Evolutionary conservation across 1,139 yeast genomes (phyloP), one percentile per base, ranked within the genome.

Genomic region (Zygoascus meyerae): DNA sequence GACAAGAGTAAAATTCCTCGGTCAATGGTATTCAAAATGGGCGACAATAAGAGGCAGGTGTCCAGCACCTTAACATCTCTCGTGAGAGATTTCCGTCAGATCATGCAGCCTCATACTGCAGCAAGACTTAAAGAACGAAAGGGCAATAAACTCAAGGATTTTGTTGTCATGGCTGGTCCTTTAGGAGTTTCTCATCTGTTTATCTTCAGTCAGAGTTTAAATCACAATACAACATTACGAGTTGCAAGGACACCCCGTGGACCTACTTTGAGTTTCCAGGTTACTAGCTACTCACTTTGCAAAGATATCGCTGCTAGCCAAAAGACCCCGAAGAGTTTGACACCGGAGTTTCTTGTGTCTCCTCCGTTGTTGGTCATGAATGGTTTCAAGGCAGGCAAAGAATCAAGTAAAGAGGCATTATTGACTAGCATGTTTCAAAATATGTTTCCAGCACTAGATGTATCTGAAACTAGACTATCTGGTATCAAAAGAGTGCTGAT

Each of bases 101-200:
- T 87, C 53, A 89, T 92, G 97, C 94, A 87, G 63, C 99, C 99
- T 26, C 95, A 92, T 60, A 92, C 99, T 3, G 97, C 97, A 14
- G 80, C 87, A 58, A 84, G 81, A 56, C 75, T 94, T 52, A 75
- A 83, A 55, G 98, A 94, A 67, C 74, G 97, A 45, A 86, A 86
- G 65, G 74, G 86, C 40, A 94, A 94, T 65, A 83, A 81, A 61
- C 73, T 92, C 55, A 85, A 84, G 65, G 98, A 92, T 67, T 92
- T 86, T 59, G 77, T 90, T 15, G 95, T 89, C 17, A 90, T 92
- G 97, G 89, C 97, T 34, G 98, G 98, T 3, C 97, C 98, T 7
- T 72, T 92, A 45, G 95, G 96, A 33, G 96, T 94, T 11, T 75
- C 92, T 7, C 96, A 92, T 65, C 67, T 94, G 62, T 79, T 92